Base-by-base conservation (phyloP, 495 filamentous ascomycete species). In the Penicillium diatomitis region DNA sequence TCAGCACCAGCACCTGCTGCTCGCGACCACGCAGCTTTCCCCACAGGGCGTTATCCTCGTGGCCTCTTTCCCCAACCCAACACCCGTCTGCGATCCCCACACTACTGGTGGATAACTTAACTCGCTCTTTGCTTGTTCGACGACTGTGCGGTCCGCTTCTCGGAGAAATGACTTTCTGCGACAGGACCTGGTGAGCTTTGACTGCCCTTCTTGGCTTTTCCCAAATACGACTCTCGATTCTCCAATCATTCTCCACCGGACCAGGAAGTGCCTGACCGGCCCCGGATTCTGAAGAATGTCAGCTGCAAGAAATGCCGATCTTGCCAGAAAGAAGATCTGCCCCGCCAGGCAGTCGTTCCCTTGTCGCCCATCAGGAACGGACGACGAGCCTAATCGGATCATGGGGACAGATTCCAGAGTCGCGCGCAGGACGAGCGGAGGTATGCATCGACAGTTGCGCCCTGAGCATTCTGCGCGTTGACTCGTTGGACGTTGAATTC, bases 301-400 rank as follows among this genome's bases (percentile, higher is more conserved):
- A 44, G 41, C 52, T 38, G 46, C 38, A 55, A 44, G 44, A 2
- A 57, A 49, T 56, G 60, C 34, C 48, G 60, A 63, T 63, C 60
- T 0, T 33, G 36, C 11, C 32, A 12, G 32, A 42, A 43, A 49
- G 54, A 20, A 20, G 20, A 20, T 2, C 20, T 2, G 20, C 43
- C 41, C 60, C 59, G 53, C 53, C 56, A 56, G 36, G 56, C 56
- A 55, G 36, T 35, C 39, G 47, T 41, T 45, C 38, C 20, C 20
- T 20, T 20, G n/a, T 35, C 35, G 36, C 20, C 44, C 37, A 8
- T n/a, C 43, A 41, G 34, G 10, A 44, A 41, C 47, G 52, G 52
- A 44, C 47, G 31, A 50, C 34, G 34, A 48, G 33, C 44, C 37
- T 36, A 5, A 49, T 44, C 42, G 41, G 44, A 52, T 47, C 44